A percentile compares a stretch with the other conserved stretches of the same genome.
Evolutionary conservation across 2,329 filamentous ascomycete genomes (phyloP).

Genomic region (Akanthomyces dipterigenus): DNA sequence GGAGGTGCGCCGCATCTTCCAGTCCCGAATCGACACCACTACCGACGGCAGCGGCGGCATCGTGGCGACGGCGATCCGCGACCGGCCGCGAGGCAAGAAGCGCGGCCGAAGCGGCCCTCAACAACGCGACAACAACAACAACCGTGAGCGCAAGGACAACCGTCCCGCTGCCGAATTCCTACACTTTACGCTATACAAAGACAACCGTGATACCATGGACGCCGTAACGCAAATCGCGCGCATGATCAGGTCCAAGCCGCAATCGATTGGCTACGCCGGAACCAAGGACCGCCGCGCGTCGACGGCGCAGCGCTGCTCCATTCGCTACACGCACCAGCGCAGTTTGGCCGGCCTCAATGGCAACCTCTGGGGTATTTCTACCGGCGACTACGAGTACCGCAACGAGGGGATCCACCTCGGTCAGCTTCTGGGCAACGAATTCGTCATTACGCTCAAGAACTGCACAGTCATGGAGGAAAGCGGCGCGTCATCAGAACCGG

Average conservation of each 20-base stretch:
- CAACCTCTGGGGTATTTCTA: slow-evolving; percentile 54
- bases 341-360: slow-evolving; percentile 59
- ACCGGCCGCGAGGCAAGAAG: slow-evolving; percentile 25
- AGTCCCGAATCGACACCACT: slow-evolving; percentile 67
- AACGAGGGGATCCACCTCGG: slow-evolving; percentile 70
- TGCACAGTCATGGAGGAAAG: slow-evolving; percentile 53
- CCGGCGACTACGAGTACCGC: slow-evolving; percentile 79
- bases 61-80: slow-evolving; percentile 59
- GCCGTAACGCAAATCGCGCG: slow-evolving; percentile 70
- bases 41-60: slow-evolving; percentile 55
- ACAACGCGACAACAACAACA: slow-evolving; percentile 17
- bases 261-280: slow-evolving; percentile 69
- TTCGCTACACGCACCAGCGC: slow-evolving; percentile 43
- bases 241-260: slow-evolving; percentile 65
- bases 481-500: slow-evolving; percentile 13
- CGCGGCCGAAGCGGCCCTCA: slow-evolving; percentile 14
- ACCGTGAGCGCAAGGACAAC: slow-evolving; percentile 21
- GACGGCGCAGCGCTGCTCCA: slow-evolving; percentile 75
- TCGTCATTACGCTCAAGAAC: slow-evolving; percentile 84
- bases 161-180: slow-evolving; percentile 61
- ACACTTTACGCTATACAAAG: slow-evolving; percentile 91
- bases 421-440: slow-evolving; percentile 83
- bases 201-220: slow-evolving; percentile 96
- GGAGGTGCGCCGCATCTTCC: slow-evolving; percentile 72
- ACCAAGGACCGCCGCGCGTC: slow-evolving; percentile 88